These are phyloP conservation scores for Begonia masoniana DNA, from an alignment of 306 rosid species.

Conservation along the genomic window DNA sequence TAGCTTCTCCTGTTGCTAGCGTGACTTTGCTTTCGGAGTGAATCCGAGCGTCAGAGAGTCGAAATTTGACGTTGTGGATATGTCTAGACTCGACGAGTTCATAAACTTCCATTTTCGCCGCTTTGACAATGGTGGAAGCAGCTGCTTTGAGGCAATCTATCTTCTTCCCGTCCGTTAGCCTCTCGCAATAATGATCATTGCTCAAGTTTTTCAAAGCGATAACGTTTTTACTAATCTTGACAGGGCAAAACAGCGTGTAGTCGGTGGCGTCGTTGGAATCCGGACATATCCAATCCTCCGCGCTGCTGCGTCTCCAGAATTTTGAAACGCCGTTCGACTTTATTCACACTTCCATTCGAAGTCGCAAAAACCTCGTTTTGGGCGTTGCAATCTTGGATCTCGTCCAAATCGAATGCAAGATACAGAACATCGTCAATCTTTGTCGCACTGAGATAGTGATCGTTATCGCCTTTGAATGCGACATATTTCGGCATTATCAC, in stretches of 20 bases:
- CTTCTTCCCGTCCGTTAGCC: not conserved
- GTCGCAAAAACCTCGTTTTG: constrained; percentile 6
- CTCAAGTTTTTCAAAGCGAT: constrained; percentile 6
- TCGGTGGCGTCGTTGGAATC: not conserved
- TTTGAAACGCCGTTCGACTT: not conserved
- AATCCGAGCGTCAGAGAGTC: constrained; percentile 1
- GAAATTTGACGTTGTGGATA: constrained; percentile 5
- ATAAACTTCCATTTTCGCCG: not conserved
- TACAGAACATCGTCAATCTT: not conserved
- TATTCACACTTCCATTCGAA: not conserved
- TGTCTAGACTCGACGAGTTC: constrained; percentile 5
- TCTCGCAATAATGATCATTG: constrained; percentile 3
- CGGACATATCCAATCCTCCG: not conserved
- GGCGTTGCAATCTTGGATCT: constrained; percentile 1
- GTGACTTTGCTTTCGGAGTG: not conserved
- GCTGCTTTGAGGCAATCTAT: constrained; percentile 2
- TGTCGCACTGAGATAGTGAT: not conserved
- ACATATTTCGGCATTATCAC: constrained; percentile 10
- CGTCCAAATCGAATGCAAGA: constrained; percentile 1
- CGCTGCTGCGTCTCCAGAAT: constrained; percentile 7
- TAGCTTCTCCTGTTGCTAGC: constrained; percentile 1
- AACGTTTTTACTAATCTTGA: not conserved
- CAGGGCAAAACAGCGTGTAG: not conserved
- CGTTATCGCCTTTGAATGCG: constrained; percentile 8
- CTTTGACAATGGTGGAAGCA: not conserved